Conservation (phyloP, 208 protist genomes). For the Leptomonas pyrrhocoris region DNA sequence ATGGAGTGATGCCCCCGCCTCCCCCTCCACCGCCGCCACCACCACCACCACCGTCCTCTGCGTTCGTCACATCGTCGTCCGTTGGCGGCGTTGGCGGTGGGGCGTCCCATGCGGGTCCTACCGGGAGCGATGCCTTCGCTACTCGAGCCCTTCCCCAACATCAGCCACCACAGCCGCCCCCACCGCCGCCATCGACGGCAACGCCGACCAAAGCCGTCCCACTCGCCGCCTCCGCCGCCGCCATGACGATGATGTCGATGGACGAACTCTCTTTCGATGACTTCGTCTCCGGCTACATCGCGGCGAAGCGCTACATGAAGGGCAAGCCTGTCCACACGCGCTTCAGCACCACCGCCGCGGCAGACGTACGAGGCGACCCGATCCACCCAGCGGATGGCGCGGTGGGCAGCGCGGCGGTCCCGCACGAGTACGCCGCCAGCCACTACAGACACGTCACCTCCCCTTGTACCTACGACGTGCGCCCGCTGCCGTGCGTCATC, state of each 20-base stretch:
- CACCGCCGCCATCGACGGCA: neutral
- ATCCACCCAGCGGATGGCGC: neutral
- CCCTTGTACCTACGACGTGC: slow-evolving; percentile 66
- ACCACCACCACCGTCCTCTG: neutral
- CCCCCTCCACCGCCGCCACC: slow-evolving; percentile 8
- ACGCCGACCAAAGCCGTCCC: too few relatives aligned
- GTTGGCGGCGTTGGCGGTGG: neutral
- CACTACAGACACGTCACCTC: slow-evolving; percentile 54
- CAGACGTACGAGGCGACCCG: neutral
- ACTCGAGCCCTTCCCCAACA: neutral
- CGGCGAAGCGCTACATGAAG: slow-evolving; percentile 58
- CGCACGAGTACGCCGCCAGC: slow-evolving; percentile 9
- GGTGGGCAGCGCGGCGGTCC: neutral
- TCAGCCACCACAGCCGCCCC: neutral
- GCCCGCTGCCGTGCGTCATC: slow-evolving; percentile 78
- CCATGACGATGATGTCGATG: slow-evolving; percentile 5
- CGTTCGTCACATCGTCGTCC: neutral
- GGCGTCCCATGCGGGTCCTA: neutral
- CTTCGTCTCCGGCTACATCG: slow-evolving; percentile 55
- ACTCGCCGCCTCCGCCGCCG: neutral
- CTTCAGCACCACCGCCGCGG: slow-evolving; percentile 15
- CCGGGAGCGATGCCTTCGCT: slow-evolving; percentile 1
- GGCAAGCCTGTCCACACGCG: slow-evolving; percentile 53
- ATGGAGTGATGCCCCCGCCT: slow-evolving; percentile 9
- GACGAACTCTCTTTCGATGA: slow-evolving; percentile 41